phyloP scores from a whole-genome alignment of 257 asterid genomes.

The Nicotiana undulata region DNA sequence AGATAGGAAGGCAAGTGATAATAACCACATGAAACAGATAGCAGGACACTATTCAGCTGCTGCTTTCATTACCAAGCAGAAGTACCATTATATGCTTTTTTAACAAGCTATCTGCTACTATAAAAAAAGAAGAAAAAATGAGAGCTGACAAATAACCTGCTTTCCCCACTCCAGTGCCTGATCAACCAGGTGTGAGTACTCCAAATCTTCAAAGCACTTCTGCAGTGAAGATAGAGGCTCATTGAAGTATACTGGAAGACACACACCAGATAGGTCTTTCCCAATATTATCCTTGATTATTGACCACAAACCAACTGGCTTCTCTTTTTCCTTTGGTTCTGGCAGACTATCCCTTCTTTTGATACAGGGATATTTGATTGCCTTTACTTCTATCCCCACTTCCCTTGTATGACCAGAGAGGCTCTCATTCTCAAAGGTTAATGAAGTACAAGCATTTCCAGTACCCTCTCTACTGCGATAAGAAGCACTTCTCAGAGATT shows the following conservation, averaged over 20 bases:
- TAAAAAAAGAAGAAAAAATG: slow-evolving; percentile 6
- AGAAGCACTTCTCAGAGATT: slow-evolving; percentile 83
- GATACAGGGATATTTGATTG: slow-evolving; percentile 57
- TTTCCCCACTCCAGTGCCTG: slow-evolving; percentile 90
- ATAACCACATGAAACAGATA: neutral
- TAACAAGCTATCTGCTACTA: neutral
- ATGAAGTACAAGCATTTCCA: slow-evolving; percentile 39
- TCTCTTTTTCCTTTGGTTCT: slow-evolving; percentile 94
- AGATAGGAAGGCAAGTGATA: neutral
- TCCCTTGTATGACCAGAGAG: slow-evolving; percentile 50
- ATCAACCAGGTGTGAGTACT: slow-evolving; percentile 89
- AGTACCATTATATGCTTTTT: neutral
- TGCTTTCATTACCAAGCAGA: neutral
- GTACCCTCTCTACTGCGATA: slow-evolving; percentile 78
- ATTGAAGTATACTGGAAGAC: slow-evolving; percentile 97
- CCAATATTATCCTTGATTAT: slow-evolving; percentile 98
- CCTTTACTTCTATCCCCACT: slow-evolving; percentile 44
- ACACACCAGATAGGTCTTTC: slow-evolving; percentile 97
- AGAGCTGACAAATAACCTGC: slow-evolving; percentile 44
- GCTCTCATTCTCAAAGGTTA: slow-evolving; percentile 50
- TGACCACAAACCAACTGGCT: slow-evolving; percentile 95
- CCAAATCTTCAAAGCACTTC: slow-evolving; percentile 97
- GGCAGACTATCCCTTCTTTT: slow-evolving; percentile 80
- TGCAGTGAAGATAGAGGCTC: slow-evolving; percentile 97
- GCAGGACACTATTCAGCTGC: neutral